Base-by-base conservation (phyloP, 2,329 filamentous ascomycete genomes). In the Fusarium coicis region DNA sequence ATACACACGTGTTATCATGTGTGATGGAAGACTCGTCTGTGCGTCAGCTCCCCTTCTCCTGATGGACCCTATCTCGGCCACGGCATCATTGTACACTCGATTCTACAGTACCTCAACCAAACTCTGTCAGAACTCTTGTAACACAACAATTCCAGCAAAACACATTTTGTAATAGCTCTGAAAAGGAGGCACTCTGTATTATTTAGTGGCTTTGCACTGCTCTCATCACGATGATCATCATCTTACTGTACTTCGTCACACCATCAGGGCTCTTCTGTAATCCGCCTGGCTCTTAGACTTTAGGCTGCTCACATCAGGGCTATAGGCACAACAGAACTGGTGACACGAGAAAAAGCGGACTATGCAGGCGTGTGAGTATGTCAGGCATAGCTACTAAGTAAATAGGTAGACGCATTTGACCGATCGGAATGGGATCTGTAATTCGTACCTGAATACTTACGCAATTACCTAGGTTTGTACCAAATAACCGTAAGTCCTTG, bases 311-410 rank as follows among this genome's bases (percentile, higher is more conserved):
- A 44, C 36, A 56, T 71, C 68, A 44, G 47, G 49, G 52, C 56
- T 62, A 63, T 37, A 53, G 44, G 50, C 49, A 57, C 54, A 42
- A 42, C n/a, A 54, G 59, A 60, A 72, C 72, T 58, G 69, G 72
- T 76, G 74, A 75, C 70, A 56, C 32, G n/a, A 43, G 32, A 68
- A 74, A 63, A 50, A 70, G 66, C 55, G 52, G 55, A 61, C 37
- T 59, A 52, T 30, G 26, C 34, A 57, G 46, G 53, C 50, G 26
- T 61, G 47, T 43, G 30, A 59, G 37, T 54, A 57, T 43, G 55
- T 64, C 59, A 57, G 68, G 49, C 18, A 69, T 42, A 58, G 39
- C 30, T 55, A 37, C 10, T 11, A 43, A 37, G 18, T 11, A 43
- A 70, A 52, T 49, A 40, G 47, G 43, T 44, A 52, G 56, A 55